phyloP scores from a whole-genome alignment of 1,139 yeast genomes.

The Blastobotrys serpentis region DNA sequence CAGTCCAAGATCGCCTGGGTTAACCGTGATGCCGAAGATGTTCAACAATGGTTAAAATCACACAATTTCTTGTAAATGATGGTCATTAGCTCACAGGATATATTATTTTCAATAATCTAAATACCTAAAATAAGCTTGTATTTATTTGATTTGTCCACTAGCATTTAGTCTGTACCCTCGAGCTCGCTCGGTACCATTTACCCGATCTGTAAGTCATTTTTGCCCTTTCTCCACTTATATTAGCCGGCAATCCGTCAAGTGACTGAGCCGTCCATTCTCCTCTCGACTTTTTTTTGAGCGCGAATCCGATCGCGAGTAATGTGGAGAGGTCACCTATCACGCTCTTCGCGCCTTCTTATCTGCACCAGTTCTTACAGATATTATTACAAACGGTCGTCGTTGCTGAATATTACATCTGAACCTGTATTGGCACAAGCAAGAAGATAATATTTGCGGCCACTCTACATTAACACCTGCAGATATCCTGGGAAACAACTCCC shows the following conservation, averaged over 20 bases:
- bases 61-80: slow-evolving; percentile 12
- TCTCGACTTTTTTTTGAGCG: not conserved
- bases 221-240: not conserved
- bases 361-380: not conserved
- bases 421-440: not conserved
- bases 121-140: not conserved
- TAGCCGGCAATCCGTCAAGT: not conserved
- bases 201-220: not conserved
- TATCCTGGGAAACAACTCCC: not conserved
- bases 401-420: slow-evolving; percentile 2
- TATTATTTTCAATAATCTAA: no score
- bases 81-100: no score
- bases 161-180: no score
- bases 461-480: not conserved
- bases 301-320: not conserved
- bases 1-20: slow-evolving; percentile 65
- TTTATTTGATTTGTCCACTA: no score
- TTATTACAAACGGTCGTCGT: not conserved
- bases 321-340: not conserved
- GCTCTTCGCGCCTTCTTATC: not conserved
- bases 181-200: no score
- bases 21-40: slow-evolving; percentile 55
- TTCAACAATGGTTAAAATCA: slow-evolving; percentile 45
- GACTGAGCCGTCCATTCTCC: not conserved
- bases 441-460: not conserved